Evolutionary conservation across 2,329 filamentous ascomycete genomes (phyloP), one percentile per base, ranked within the genome.

Genomic region (Gyromitra esculenta): DNA sequence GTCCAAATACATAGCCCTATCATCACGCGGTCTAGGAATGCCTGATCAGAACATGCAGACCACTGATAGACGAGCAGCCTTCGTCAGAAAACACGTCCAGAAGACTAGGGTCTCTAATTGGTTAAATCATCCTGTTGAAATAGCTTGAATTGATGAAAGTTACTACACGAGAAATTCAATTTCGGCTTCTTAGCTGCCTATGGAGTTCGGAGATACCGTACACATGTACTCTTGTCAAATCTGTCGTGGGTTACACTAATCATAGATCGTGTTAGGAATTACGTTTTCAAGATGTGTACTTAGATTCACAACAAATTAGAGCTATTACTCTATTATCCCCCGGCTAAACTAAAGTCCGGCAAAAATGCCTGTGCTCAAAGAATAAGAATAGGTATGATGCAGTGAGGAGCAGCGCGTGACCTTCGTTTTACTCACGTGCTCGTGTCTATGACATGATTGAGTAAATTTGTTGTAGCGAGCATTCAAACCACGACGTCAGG

Each of bases 251-350:
- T 54, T 39, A 21, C 45, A 25, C 43, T 1, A 35, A 43, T 68
- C 65, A 59, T 68, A 52, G 45, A 41, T 35, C 18, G 41, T 63
- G 4, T 57, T 37, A 13, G 13, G 11, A 57, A 15, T n/a, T n/a
- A 18, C 15, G 21, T 59, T 68, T 48, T 37, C 52, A 37, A 68
- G 59, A 68, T 59, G 15, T 13, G 50, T 56, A 68, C 18, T 59
- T 45, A 21, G 52, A 25, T 41, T 43, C 11, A 43, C n/a, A 63
- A 13, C 37, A 43, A 31, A 7, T 11, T 15, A 45, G 18, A 9
- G 18, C 37, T 62, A 41, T 18, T 13, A 4, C 25, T 31, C 25
- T 43, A 21, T 37, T 18, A 21, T 43, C n/a, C 62, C 39, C 57
- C 56, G 9, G n/a, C 18, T 45, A 50, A 52, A 65, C 9, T n/a